Evolutionary conservation across 139 green algal genomes (phyloP).

Genomic region (Chlamydomonas eustigma): DNA sequence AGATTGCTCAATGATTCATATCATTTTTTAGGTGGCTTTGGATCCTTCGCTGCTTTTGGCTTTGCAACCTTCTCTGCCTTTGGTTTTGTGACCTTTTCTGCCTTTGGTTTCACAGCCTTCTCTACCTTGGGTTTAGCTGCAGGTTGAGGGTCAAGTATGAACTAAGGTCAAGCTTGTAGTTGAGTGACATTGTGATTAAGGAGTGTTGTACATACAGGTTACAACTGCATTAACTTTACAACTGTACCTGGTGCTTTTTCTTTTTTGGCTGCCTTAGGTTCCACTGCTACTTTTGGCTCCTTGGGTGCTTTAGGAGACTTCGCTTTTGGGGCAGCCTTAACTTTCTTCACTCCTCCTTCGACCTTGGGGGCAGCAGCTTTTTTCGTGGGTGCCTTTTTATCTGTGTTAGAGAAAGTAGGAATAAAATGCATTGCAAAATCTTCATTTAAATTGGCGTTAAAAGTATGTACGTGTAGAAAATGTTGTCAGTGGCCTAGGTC

Average conservation of each 20-base stretch:
- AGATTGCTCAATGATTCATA: no score
- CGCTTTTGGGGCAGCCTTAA: background rate
- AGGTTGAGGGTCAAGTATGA: no score
- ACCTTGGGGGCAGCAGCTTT: background rate
- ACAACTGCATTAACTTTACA: no score
- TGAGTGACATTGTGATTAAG: no score
- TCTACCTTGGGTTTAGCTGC: no score
- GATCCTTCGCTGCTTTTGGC: slow-evolving; percentile 6
- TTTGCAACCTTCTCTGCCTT: background rate
- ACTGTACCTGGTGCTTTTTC: background rate
- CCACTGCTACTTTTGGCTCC: background rate
- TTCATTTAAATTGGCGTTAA: background rate
- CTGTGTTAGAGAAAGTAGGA: background rate
- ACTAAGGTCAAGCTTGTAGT: no score
- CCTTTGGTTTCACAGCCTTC: background rate
- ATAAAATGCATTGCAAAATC: background rate
- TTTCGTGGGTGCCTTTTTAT: background rate
- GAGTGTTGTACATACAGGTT: no score
- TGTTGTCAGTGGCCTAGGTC: background rate
- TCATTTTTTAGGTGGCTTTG: no score
- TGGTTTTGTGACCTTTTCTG: background rate
- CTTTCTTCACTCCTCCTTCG: slow-evolving; percentile 6
- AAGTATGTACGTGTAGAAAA: background rate
- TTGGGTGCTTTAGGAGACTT: background rate
- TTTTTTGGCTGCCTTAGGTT: slow-evolving; percentile 1